Evolutionary conservation across 495 filamentous ascomycete genomes (phyloP), one percentile per base, ranked within the genome.

Genomic region (Trichoderma reesei): DNA sequence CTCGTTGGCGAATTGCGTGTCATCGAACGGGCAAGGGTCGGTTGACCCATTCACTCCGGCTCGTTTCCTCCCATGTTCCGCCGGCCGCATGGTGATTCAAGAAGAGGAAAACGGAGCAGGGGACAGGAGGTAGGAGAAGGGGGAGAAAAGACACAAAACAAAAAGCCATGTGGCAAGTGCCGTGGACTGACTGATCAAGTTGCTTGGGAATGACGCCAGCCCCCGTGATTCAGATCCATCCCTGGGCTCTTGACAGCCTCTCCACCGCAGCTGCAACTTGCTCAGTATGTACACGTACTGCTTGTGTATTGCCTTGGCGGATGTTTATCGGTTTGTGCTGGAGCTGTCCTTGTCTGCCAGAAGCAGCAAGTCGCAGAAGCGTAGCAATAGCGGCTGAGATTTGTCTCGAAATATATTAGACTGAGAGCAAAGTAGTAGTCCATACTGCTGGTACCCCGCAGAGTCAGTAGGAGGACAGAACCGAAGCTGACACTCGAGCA

Each of bases 31-130:
- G 51, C 10, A 20, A 13, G 26, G 31, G 51, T 4, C 51, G 3
- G 18, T 34, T 56, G 26, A 56, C 9, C 51, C 51, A 34, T 56
- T 34, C 26, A 56, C 51, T 6, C 34, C 51, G 51, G 51, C 51
- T 56, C 34, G 51, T 56, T 56, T 56, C 51, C 34, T 34, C 51
- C 51, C 7, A 54, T 54, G 51, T 56, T 56, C 51, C 51, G 51
- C 10, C 26, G 13, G 51, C 51, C 33, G 8, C 51, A 56, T 56
- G 14, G 26, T 33, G 51, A 56, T 56, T 33, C 1, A 56, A 31
- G n/a, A 46, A 56, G 3, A 56, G 14, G 31, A 14, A 14, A 13
- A 36, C 16, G 26, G n/a, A 10, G 18, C 18, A 54, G 20, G 46
- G n/a, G 9, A 54, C 14, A 54, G 46, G 18, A 18, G 46, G 46